Conservation (phyloP, 306 rosid genomes). For the Aeschynomene evenia region DNA sequence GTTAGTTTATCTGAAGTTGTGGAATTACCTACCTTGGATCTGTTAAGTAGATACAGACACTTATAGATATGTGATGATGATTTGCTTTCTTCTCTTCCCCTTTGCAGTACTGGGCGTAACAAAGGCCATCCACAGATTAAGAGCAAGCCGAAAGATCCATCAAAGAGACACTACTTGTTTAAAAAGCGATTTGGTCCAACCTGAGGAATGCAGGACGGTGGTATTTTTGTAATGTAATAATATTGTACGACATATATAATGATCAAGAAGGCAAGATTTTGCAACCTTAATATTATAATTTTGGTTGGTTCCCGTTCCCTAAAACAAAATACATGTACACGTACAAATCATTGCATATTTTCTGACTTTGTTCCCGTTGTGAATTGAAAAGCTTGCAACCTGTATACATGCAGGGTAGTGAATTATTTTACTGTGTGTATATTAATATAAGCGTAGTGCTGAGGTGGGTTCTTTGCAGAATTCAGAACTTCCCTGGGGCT, state of each 20-base stretch:
- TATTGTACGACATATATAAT: not conserved
- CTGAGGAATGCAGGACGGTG: not conserved
- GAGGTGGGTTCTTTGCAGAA: too few relatives aligned
- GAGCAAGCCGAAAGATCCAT: slow-evolving; percentile 88
- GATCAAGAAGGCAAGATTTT: slow-evolving; percentile 1
- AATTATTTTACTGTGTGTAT: too few relatives aligned
- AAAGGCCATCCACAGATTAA: slow-evolving; percentile 65
- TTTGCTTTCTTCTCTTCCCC: slow-evolving; percentile 8
- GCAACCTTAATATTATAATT: not conserved
- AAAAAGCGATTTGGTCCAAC: slow-evolving; percentile 53
- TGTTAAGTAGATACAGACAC: not conserved
- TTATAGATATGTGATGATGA: slow-evolving; percentile 3
- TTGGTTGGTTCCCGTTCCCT: not conserved
- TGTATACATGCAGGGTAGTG: not conserved
- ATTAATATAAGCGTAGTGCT: too few relatives aligned
- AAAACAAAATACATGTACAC: not conserved
- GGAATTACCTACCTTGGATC: not conserved
- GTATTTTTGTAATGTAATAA: not conserved
- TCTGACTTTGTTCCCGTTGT: not conserved
- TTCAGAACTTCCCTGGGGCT: too few relatives aligned
- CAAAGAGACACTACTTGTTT: slow-evolving; percentile 74
- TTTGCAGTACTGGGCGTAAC: slow-evolving; percentile 60
- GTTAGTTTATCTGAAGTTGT: slow-evolving; percentile 5
- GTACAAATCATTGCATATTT: not conserved
- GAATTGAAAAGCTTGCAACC: not conserved